Percentiles rank a stretch among this genome's conserved stretches.
Conservation (phyloP, 352 stramenopile species). For the Pythium dissimile region DNA sequence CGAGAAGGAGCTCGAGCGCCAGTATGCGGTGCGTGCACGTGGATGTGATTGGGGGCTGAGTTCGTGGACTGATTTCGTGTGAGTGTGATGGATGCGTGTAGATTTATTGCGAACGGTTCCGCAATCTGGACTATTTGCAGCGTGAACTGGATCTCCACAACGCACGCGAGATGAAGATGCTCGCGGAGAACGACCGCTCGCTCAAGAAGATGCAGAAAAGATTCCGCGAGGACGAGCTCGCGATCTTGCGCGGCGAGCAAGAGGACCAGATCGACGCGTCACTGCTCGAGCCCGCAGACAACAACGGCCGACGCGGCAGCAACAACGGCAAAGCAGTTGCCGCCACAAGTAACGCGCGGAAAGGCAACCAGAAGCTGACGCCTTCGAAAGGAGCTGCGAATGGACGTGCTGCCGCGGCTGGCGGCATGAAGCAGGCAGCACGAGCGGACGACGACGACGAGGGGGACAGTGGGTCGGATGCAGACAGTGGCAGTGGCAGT, state of each 20-base stretch:
- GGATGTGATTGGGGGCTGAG: neutral
- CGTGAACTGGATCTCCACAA: conserved; percentile 90
- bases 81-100: too few relatives aligned
- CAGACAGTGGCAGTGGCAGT: conserved; percentile 38
- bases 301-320: conserved; percentile 37
- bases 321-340: conserved; percentile 19
- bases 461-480: conserved; percentile 50
- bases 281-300: conserved; percentile 36
- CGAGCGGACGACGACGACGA: conserved; percentile 14
- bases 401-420: conserved; percentile 13
- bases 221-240: conserved; percentile 89
- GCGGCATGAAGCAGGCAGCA: conserved; percentile 32
- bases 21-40: conserved; percentile 82
- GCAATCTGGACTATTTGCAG: conserved; percentile 97
- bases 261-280: conserved; percentile 72
- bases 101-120: conserved; percentile 92
- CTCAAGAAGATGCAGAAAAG: conserved; percentile 93
- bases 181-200: conserved; percentile 84
- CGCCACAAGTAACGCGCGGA: conserved; percentile 15
- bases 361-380: conserved; percentile 50
- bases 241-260: conserved; percentile 85
- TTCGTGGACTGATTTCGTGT: neutral
- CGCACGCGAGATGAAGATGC: conserved; percentile 80
- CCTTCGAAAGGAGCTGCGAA: conserved; percentile 8
- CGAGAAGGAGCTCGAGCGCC: conserved; percentile 93